Evolutionary conservation across 2,329 filamentous ascomycete genomes (phyloP), one percentile per base, ranked within the genome.

Genomic region (Hypoxylon sp.): DNA sequence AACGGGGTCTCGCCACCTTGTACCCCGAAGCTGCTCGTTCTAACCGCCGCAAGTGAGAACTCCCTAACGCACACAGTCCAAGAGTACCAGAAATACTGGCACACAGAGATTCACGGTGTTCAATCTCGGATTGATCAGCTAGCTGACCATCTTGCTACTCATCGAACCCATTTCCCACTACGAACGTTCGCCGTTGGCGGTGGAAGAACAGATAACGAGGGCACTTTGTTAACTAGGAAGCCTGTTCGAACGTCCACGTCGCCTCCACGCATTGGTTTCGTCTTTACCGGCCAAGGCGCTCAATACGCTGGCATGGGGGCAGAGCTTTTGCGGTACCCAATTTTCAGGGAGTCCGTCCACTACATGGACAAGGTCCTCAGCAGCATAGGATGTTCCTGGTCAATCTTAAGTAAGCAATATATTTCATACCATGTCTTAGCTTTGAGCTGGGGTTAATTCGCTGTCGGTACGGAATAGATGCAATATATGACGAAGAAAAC

Each of bases 201-300:
- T 33, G 25, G 25, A 27, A 27, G 25, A 27, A 27, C 25, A 27
- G 25, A 27, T 27, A 33, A 11, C 31, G 31, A 33, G 31, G 2
- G 7, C 6, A 37, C 33, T 2, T 13, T 37, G 10, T 4, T 14
- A 4, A 14, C 10, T 37, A 37, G 33, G 13, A 37, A 14, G 33
- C 10, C 10, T 37, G 11, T 37, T 5, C 1, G 10, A 13, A 1
- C 33, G 1, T 37, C 10, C 10, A 37, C 10, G 33, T 53, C 37
- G 11, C 6, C 35, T 2, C 33, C 37, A 37, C 20, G 48, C 2
- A 13, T 64, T 11, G 46, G 13, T 11, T 72, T 72, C 30, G 70
- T 78, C 1, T 79, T 79, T 58, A 78, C 77, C 3, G 75, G 75
- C n/a, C 74, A 76, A 54, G 75, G 75, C 0, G 75, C 75, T 0